Evolutionary conservation across 805 yeast species (phyloP).

Genomic region (Saturnispora diversa): DNA sequence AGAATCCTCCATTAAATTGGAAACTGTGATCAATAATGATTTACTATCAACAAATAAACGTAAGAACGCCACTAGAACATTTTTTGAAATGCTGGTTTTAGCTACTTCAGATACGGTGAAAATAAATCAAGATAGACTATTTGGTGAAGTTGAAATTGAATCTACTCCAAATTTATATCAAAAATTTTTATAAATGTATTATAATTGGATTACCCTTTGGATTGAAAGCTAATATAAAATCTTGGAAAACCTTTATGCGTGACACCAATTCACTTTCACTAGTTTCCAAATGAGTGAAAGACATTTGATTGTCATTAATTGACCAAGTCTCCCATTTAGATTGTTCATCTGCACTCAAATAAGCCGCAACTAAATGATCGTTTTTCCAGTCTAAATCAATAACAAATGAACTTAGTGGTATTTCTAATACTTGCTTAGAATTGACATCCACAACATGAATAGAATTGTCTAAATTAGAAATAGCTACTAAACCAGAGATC

Average conservation of each 20-base stretch:
- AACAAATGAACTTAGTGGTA: slow-evolving; percentile 1
- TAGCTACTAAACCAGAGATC: slow-evolving; percentile 5
- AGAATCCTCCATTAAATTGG: slow-evolving; percentile 24
- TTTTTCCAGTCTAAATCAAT: slow-evolving; percentile 5
- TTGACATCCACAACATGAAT: slow-evolving; percentile 6
- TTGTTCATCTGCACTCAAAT: not conserved
- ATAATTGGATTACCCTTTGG: not conserved
- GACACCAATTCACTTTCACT: slow-evolving; percentile 1
- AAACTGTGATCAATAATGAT: slow-evolving; percentile 28
- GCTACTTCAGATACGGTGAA: slow-evolving; percentile 69
- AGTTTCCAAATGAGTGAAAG: not conserved
- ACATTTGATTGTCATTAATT: not conserved
- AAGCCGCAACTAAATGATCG: not conserved
- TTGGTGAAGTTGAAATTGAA: slow-evolving; percentile 48
- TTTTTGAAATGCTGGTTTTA: slow-evolving; percentile 74
- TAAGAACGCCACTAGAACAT: slow-evolving; percentile 60
- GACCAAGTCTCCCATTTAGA: not conserved
- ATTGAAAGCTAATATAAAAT: not conserved
- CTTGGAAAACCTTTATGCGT: not conserved
- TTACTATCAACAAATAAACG: slow-evolving; percentile 35
- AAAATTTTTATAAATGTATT: slow-evolving; percentile 17
- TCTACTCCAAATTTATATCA: slow-evolving; percentile 16
- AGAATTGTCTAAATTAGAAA: slow-evolving; percentile 1
- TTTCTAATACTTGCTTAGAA: not conserved
- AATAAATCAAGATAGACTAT: slow-evolving; percentile 51